Percentiles rank a stretch among this genome's conserved stretches.
Conservation (phyloP, 345 rosid genomes). For the Noccaea caerulescens region DNA sequence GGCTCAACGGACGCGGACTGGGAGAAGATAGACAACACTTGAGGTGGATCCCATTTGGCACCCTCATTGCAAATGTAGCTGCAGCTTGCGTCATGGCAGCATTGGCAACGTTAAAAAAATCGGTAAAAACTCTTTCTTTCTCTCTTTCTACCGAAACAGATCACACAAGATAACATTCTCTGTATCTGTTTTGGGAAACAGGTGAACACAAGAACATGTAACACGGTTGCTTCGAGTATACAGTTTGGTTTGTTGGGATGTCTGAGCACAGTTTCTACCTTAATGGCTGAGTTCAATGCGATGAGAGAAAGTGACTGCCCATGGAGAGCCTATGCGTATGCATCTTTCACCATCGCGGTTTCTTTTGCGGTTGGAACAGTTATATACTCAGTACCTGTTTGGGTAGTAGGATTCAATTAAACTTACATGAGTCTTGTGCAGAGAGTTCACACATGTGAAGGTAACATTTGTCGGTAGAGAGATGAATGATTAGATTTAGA, state of each 20-base stretch:
- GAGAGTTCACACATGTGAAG: constrained; percentile 9
- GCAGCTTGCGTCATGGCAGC: constrained; percentile 85
- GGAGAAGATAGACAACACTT: constrained; percentile 56
- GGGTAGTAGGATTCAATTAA: constrained; percentile 47
- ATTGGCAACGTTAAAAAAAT: constrained; percentile 62
- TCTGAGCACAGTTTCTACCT: constrained; percentile 85
- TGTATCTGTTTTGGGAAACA: constrained; percentile 39
- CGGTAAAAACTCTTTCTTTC: constrained; percentile 47
- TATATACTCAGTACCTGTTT: constrained; percentile 63
- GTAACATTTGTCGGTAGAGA: background rate
- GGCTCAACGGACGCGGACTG: constrained; percentile 79
- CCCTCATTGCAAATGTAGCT: constrained; percentile 76
- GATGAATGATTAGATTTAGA: background rate
- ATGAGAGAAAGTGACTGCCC: constrained; percentile 69
- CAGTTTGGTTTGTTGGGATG: constrained; percentile 87
- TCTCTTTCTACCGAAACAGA: constrained; percentile 14
- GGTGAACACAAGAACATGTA: constrained; percentile 59
- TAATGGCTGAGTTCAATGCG: constrained; percentile 86
- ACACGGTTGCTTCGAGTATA: constrained; percentile 57
- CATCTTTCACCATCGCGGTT: constrained; percentile 48
- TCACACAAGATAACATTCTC: constrained; percentile 11
- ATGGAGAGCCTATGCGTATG: constrained; percentile 84
- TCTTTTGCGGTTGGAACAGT: constrained; percentile 63
- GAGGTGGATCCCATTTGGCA: constrained; percentile 95
- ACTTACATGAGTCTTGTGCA: constrained; percentile 24